Evolutionary conservation across 441 rosid genomes (phyloP), one percentile per base, ranked within the genome.

Genomic region (Bruguiera hainesii): DNA sequence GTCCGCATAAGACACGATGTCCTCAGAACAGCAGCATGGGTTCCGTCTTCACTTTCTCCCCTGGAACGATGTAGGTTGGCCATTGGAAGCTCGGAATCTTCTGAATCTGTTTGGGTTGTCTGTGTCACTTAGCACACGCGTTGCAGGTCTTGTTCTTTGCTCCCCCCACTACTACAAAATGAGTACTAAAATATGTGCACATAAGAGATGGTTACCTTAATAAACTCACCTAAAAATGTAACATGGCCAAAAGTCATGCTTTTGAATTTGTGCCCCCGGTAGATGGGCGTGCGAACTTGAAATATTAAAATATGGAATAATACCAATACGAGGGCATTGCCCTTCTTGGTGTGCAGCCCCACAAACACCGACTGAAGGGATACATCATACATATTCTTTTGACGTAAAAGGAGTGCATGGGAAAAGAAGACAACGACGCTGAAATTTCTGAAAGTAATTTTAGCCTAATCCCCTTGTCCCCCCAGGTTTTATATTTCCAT

Each of bases 391-490:
- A 26, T n/a, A 20, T 61, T 65, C 64, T 75, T 65, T 74, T 30
- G 65, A 73, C 69, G 72, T 20, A 57, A 79, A 76, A 78, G 81
- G 69, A 72, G 69, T 61, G 80, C 77, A 68, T 66, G 75, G 75
- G 73, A 60, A 75, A 72, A 67, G 75, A 80, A 67, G 79, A 64
- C 56, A 62, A 42, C 61, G 71, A 39, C 46, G 56, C 68, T 11
- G 6, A 6, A 57, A 70, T 35, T 74, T 68, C 76, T 56, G 73
- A 76, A 69, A 78, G 49, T 65, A 18, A 64, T 67, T 80, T 78
- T 79, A 78, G 76, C 67, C 75, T 67, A 66, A 78, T 72, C 65
- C 66, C 48, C 73, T 61, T 61, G 66, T 66, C 77, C 16, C 77
- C 20, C 39, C 61, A 23, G 15, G 65, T 72, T 53, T 71, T 56